Evolutionary conservation across 2,329 filamentous ascomycete genomes (phyloP).

Genomic region (Paramyrothecium roridum): DNA sequence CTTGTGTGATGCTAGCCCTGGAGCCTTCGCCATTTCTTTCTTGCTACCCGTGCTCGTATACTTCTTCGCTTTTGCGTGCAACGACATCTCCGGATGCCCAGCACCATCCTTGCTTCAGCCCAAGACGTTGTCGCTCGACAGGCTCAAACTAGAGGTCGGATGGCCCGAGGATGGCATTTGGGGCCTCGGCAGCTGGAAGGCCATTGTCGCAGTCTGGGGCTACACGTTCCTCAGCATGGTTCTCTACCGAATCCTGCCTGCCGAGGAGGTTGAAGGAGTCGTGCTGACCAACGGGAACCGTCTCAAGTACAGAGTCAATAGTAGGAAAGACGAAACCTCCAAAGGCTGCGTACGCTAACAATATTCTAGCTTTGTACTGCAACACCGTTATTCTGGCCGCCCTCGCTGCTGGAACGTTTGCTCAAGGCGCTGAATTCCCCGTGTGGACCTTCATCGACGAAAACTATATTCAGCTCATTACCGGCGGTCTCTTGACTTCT

Average conservation of each 20-base stretch:
- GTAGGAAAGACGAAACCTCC: constrained; percentile 36
- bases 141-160: constrained; percentile 75
- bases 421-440: constrained; percentile 76
- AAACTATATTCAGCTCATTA: constrained; percentile 84
- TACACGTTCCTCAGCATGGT: constrained; percentile 77
- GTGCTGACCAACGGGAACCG: constrained; percentile 67
- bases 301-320: constrained; percentile 80
- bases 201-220: constrained; percentile 65
- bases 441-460: constrained; percentile 93
- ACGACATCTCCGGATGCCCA: constrained; percentile 89
- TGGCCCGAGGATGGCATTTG: constrained; percentile 72
- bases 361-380: constrained; percentile 65
- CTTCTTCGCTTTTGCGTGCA: constrained; percentile 79
- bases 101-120: constrained; percentile 76
- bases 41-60: constrained; percentile 78
- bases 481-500: constrained; percentile 75
- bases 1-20: constrained; percentile 51
- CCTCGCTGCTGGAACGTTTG: constrained; percentile 69
- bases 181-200: constrained; percentile 68
- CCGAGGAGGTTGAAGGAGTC: constrained; percentile 66
- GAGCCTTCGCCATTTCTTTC: constrained; percentile 74
- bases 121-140: constrained; percentile 65
- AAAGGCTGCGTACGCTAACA: constrained; percentile 9
- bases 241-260: constrained; percentile 75
- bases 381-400: constrained; percentile 69